Base-by-base conservation (phyloP, 129 eudicot genomes). In the Pseudognaphalium luteoalbum region DNA sequence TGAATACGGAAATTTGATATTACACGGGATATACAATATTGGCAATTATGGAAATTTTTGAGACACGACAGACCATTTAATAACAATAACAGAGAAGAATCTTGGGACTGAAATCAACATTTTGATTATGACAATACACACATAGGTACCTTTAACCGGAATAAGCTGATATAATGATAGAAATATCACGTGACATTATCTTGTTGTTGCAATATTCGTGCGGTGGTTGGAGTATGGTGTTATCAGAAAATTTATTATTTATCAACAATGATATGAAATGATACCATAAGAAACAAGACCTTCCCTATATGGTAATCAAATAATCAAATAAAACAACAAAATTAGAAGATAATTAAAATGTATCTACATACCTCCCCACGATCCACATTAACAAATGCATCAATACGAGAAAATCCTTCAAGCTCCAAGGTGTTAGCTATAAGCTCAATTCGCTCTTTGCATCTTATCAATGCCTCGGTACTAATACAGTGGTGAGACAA, bases 321-420 rank as follows among this genome's bases (percentile, higher is more conserved):
- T 5, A 42, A 69, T 68, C 44, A 37, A 21, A 66, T 5, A 42
- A 29, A 70, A 76, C 22, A 14, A 14, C 62, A 22, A 15, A 25
- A 8, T n/a, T 62, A 22, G n/a, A 74, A 35, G 35, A 66, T 33
- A 41, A 7, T 15, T 42, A 33, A 34, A 29, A 74, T 52, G 16
- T 66, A 76, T 41, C 11, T 7, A 66, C 83, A 66, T 87, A 92
- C 98, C 90, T 90, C 92, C 10, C 98, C 98, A 75, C 83, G 90
- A 70, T 92, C 98, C 39, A 85, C 98, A 76, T 92, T 85, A 39
- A 92, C 92, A 85, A 92, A 92, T 15, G 96, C 98, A 82, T 92
- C 98, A 39, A 92, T 92, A 66, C 98, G 87, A 28, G 98, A 92
- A 88, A 92, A 92, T 70, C 98, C 96, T 83, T 92, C 94, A 59